phyloP scores from a whole-genome alignment of 768 basidiomycete species.

The Boletus huronensis region DNA sequence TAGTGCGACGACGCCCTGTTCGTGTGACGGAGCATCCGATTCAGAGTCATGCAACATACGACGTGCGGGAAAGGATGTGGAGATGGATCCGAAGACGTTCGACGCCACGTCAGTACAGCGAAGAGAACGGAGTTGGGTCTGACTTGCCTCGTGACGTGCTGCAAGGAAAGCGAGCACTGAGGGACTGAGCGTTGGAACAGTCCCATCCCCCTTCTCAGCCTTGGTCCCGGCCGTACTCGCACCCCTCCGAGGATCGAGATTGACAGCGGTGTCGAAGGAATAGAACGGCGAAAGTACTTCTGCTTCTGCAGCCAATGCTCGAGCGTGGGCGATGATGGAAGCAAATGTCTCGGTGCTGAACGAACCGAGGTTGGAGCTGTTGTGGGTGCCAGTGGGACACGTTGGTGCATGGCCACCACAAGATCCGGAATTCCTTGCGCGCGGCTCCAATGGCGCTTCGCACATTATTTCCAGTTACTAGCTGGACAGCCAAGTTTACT shows the following conservation, averaged over 20 bases:
- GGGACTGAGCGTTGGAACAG: slow-evolving; percentile 32
- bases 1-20: slow-evolving; percentile 29
- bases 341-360: neutral
- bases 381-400: neutral
- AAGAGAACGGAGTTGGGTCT: neutral
- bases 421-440: neutral
- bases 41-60: neutral
- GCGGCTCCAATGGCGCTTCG: too few species aligned
- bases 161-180: slow-evolving; percentile 37
- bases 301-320: neutral
- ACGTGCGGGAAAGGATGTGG: neutral
- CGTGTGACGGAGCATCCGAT: neutral
- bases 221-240: neutral
- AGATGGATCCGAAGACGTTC: neutral
- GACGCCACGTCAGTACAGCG: neutral
- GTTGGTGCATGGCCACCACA: neutral
- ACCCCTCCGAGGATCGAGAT: neutral
- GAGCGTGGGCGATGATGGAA: neutral
- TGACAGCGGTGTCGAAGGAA: neutral
- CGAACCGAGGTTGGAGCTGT: neutral
- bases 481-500: neutral
- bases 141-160: slow-evolving; percentile 31
- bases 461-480: neutral
- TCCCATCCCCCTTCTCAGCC: neutral
- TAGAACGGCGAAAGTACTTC: neutral